Evolutionary conservation across 2,329 filamentous ascomycete genomes (phyloP), one percentile per base, ranked within the genome.

Genomic region (Cladobotryum protrusum): DNA sequence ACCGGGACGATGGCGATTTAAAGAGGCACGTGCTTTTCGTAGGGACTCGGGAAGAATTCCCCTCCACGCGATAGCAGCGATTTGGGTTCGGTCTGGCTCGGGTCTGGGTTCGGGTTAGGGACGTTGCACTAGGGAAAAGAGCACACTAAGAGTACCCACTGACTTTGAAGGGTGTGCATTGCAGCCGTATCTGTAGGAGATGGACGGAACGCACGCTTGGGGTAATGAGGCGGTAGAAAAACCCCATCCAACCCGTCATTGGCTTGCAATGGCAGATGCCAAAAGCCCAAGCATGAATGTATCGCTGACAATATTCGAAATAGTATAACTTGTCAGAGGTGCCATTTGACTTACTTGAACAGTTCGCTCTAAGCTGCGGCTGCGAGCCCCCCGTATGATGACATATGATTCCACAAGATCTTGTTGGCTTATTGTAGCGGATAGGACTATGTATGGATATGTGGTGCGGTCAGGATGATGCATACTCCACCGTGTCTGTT

Each of bases 331-430:
- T 29, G 24, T 40, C 32, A 37, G 18, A 43, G 18, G 44, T 34
- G 24, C 6, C 24, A 29, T 29, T 29, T 29, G 24, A 29, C 24
- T 29, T 29, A 29, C 24, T 37, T 37, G 35, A 37, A 13, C 14
- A 14, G 12, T 13, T 37, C 17, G 35, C 35, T 13, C 35, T n/a
- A 37, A 9, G 13, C 7, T 6, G 3, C 35, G 35, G 35, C 14
- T 37, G 35, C 35, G 8, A 37, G 24, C 7, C 39, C 43, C 43
- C 14, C 32, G 48, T 34, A 47, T 47, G 46, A 44, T 50, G 48
- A 50, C 39, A 47, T 51, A 48, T 47, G 44, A 51, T 34, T 45
- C n/a, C 33, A 34, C 24, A 17, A 39, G 40, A 51, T 51, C 49
- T 47, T 48, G 49, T 51, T 47, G 49, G 45, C 34, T 42, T 43